phyloP scores from a whole-genome alignment of 441 rosid genomes.

The Croton laevigatus region DNA sequence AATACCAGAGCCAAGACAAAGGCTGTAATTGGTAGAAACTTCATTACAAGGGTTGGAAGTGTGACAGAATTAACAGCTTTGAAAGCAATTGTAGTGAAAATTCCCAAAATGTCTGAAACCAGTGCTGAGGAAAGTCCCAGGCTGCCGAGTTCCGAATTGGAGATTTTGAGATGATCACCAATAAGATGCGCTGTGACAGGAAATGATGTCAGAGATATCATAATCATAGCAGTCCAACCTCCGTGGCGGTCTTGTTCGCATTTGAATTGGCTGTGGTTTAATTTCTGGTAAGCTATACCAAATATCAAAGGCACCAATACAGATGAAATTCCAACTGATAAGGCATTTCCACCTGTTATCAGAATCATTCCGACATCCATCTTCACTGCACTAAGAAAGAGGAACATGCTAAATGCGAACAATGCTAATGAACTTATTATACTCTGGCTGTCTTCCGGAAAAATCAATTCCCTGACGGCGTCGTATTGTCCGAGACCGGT shows the following conservation, averaged over 20 bases:
- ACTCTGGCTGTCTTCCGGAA: constrained; percentile 8
- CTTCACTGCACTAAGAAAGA: constrained; percentile 19
- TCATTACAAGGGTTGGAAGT: too few species aligned
- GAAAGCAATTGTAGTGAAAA: neutral
- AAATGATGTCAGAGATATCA: constrained; percentile 38
- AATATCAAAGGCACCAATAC: neutral
- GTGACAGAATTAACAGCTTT: too few species aligned
- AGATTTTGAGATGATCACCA: constrained; percentile 42
- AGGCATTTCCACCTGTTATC: neutral
- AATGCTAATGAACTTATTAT: neutral
- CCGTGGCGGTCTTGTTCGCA: accelerated
- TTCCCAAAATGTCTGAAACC: constrained; percentile 25
- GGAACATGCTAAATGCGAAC: neutral
- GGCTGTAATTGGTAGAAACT: neutral
- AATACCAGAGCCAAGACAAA: neutral
- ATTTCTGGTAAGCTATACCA: neutral
- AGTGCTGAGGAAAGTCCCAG: constrained; percentile 40
- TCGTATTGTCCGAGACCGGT: constrained; percentile 12
- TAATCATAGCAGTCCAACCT: neutral
- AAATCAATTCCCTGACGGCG: neutral
- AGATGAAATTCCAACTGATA: neutral
- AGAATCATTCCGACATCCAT: constrained; percentile 12
- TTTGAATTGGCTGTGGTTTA: too few species aligned
- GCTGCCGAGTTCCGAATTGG: constrained; percentile 64
- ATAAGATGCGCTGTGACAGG: constrained; percentile 48